Evolutionary conservation across 2,329 filamentous ascomycete species (phyloP), one percentile per base, ranked within the genome.

Genomic region (Ophiostoma triangulosporum): DNA sequence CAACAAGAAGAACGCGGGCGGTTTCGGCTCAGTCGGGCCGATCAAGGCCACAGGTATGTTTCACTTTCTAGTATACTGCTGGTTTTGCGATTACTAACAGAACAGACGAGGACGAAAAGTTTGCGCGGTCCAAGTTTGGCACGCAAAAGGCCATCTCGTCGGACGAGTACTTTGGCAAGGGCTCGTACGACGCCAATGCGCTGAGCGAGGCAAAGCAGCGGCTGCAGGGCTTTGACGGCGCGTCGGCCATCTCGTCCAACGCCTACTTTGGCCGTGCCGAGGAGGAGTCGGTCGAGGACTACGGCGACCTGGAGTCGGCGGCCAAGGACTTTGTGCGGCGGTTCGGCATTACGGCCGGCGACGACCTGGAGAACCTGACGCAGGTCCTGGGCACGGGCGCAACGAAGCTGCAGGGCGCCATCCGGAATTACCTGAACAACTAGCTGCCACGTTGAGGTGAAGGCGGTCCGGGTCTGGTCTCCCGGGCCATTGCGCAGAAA

Each of bases 101-200:
- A 12, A 35, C 14, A 35, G 81, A 80, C 58, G 88, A 96, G 55
- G 83, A 84, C 53, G 81, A 96, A 63, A 82, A 80, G 64, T 94
- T 88, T 65, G 88, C 90, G 6, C 86, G 87, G 62, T 73, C 79
- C 64, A 95, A 95, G 69, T 98, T 98, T 64, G 91, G 90, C 57
- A 70, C 70, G 43, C 93, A 98, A 68, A 97, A 97, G 74, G 87
- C 87, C 61, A 98, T 98, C 61, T 96, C 89, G 0, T 96, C 90
- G 0, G 93, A 98, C 67, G 93, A 98, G 66, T 98, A 95, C 76
- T 98, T 98, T 65, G 89, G 91, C 63, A 91, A 93, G 66, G 88
- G 89, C 52, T 72, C 78, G 53, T 97, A 83, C 68, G 90, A 98
- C 65, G 82, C 90, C 35, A 76, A 75, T 53, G 80, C 84, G 8